Evolutionary conservation across 352 stramenopile genomes (phyloP).

Genomic region (Globisporangium solare): DNA sequence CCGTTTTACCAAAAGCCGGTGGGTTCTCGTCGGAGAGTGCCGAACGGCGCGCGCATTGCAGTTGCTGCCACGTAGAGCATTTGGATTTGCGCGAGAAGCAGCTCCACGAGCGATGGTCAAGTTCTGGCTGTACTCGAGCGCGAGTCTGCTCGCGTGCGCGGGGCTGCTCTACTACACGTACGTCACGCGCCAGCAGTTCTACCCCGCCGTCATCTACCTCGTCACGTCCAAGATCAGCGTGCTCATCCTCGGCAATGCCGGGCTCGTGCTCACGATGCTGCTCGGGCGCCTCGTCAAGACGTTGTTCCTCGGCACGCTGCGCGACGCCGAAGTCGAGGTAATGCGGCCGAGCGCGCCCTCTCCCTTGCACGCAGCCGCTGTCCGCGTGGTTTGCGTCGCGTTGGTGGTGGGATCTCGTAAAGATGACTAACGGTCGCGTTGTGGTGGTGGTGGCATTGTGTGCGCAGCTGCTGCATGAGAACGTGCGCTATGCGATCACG

Average conservation of each 20-base stretch:
- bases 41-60: no score
- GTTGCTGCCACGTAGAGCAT: background rate
- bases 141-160: constrained; percentile 79
- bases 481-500: constrained; percentile 96
- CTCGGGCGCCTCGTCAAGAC: constrained; percentile 70
- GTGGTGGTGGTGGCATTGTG: background rate
- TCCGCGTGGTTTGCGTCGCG: no score
- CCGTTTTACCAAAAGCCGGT: no score
- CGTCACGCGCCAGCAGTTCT: constrained; percentile 95
- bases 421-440: background rate
- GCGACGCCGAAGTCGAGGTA: constrained; percentile 84
- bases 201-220: constrained; percentile 95
- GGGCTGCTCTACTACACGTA: constrained; percentile 92
- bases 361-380: background rate
- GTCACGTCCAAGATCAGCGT: constrained; percentile 96
- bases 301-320: constrained; percentile 82
- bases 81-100: background rate
- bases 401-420: no score
- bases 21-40: no score
- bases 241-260: constrained; percentile 93
- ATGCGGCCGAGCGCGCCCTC: background rate
- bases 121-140: constrained; percentile 87
- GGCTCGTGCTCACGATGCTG: constrained; percentile 87
- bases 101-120: constrained; percentile 47
- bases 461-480: constrained; percentile 91